These are phyloP conservation scores for Pistacia vera DNA, from an alignment of 345 rosid species.

Conservation along the genomic window DNA sequence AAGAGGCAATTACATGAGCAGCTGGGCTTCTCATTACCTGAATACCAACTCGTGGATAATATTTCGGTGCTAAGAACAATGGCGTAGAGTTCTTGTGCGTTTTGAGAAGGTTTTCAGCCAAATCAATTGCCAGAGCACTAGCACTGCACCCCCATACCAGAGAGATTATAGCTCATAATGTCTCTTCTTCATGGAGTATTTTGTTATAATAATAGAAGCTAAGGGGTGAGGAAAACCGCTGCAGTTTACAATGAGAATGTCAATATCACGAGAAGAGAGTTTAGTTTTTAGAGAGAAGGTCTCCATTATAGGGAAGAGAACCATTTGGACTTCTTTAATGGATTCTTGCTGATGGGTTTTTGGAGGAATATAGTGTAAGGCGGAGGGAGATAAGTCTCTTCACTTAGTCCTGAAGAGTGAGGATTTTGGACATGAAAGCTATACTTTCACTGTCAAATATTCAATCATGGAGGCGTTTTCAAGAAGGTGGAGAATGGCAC, in stretches of 20 bases:
- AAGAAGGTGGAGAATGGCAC: slow-evolving; percentile 39
- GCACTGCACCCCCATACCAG: slow-evolving; percentile 78
- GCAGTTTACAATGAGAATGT: slow-evolving; percentile 54
- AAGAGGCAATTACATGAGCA: slow-evolving; percentile 54
- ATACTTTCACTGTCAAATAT: slow-evolving; percentile 43
- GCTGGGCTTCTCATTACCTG: slow-evolving; percentile 45
- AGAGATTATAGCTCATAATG: slow-evolving; percentile 47
- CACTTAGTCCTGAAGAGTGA: slow-evolving; percentile 49
- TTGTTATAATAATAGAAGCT: slow-evolving; percentile 51
- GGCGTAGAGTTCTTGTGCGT: slow-evolving; percentile 38
- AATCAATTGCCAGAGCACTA: slow-evolving; percentile 41
- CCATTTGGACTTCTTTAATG: slow-evolving; percentile 49
- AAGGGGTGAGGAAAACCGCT: slow-evolving; percentile 56
- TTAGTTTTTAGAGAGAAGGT: slow-evolving; percentile 47
- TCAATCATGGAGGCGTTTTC: slow-evolving; percentile 41
- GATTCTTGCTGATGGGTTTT: slow-evolving; percentile 39
- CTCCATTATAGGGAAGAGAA: slow-evolving; percentile 46
- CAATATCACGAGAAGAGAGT: slow-evolving; percentile 40
- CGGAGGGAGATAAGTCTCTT: slow-evolving; percentile 64
- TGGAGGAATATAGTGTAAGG: slow-evolving; percentile 53
- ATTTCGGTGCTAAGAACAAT: slow-evolving; percentile 60
- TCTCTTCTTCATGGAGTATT: slow-evolving; percentile 46
- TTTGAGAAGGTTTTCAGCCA: slow-evolving; percentile 46
- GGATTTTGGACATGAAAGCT: slow-evolving; percentile 59
- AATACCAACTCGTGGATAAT: slow-evolving; percentile 59